Evolutionary conservation across 257 asterid genomes (phyloP).

Genomic region (Capsicum rhomboideum): DNA sequence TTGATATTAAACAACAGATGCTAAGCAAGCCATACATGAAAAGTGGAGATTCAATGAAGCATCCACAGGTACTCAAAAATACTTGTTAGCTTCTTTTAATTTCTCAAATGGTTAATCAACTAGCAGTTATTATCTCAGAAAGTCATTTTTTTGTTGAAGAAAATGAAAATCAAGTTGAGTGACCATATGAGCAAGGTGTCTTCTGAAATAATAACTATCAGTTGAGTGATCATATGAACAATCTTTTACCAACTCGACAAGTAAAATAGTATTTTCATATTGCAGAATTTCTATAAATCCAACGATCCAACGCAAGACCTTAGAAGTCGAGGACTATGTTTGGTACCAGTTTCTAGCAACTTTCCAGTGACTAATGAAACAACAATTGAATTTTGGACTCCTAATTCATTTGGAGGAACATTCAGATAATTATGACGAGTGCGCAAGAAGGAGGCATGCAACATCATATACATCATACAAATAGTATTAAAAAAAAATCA

Average conservation of each 20-base stretch:
- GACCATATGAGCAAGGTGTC: too few species aligned
- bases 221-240: too few species aligned
- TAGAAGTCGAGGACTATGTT: conserved; percentile 70
- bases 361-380: conserved; percentile 74
- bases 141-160: too few species aligned
- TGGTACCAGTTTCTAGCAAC: conserved; percentile 77
- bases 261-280: too few species aligned
- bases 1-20: conserved; percentile 27
- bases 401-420: conserved; percentile 63
- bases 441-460: neutral
- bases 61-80: conserved; percentile 42
- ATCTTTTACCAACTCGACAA: too few species aligned
- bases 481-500: too few species aligned
- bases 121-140: too few species aligned
- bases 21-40: conserved; percentile 69
- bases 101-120: too few species aligned
- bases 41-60: conserved; percentile 60
- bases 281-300: conserved; percentile 19
- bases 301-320: conserved; percentile 63
- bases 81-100: neutral
- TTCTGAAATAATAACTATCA: too few species aligned
- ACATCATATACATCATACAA: neutral
- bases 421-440: conserved; percentile 32
- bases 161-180: too few species aligned
- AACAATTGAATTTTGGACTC: conserved; percentile 70